phyloP scores from a whole-genome alignment of 371 early-diverging fungal genomes.

The Catenaria anguillulae region DNA sequence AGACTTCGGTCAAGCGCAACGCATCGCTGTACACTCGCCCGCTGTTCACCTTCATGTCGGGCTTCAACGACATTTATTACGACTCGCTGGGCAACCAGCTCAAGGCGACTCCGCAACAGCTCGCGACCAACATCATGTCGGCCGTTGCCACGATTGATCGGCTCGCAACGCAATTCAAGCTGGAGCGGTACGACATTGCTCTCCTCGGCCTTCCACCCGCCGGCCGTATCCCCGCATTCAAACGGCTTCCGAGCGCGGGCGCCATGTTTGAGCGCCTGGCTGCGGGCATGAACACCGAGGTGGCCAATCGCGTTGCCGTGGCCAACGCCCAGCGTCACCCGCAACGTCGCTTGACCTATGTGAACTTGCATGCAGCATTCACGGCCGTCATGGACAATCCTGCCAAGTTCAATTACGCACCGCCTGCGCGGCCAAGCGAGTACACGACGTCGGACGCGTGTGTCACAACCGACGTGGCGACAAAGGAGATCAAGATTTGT shows the following conservation, averaged over 20 bases:
- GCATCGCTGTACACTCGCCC: too few relatives aligned
- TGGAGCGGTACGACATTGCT: neutral
- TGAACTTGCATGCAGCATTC: too few relatives aligned
- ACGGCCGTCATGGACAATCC: neutral
- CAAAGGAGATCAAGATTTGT: neutral
- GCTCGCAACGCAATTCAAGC: neutral
- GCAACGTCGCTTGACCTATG: too few relatives aligned
- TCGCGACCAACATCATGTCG: neutral
- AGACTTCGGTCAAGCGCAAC: too few relatives aligned
- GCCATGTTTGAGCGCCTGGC: neutral
- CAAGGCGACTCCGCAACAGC: neutral
- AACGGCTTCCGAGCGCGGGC: neutral
- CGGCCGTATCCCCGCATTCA: neutral
- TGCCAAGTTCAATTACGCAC: neutral
- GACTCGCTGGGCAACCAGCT: neutral
- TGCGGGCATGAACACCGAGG: neutral
- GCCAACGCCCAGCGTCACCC: too few relatives aligned
- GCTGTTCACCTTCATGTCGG: neutral
- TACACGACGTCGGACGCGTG: too few relatives aligned
- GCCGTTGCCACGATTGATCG: neutral
- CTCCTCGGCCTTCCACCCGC: neutral
- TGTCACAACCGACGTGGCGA: too few relatives aligned
- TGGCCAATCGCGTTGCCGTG: neutral
- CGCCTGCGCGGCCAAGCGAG: too few relatives aligned
- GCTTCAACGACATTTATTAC: constrained; percentile 1